Conservation (phyloP, 768 basidiomycete species). For the Naganishia kalamii region DNA sequence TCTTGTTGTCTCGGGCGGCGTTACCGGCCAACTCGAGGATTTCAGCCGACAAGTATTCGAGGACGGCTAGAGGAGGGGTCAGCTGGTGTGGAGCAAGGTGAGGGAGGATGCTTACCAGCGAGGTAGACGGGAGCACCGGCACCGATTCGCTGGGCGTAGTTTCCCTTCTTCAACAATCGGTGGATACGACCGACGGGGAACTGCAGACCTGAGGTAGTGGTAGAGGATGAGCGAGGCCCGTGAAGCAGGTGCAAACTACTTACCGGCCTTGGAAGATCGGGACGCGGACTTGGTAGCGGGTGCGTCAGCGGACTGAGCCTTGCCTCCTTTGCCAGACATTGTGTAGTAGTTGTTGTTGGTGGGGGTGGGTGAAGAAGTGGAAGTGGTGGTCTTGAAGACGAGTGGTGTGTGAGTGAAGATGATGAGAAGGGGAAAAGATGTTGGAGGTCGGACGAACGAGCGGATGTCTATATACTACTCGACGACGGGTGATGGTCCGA, state of each 20-base stretch:
- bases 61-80: slow-evolving; percentile 53
- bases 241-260: slow-evolving; percentile 48
- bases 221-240: slow-evolving; percentile 25
- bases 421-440: slow-evolving; percentile 18
- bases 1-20: slow-evolving; percentile 72
- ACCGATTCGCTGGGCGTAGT: slow-evolving; percentile 81
- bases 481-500: too few relatives aligned
- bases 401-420: slow-evolving; percentile 23
- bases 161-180: slow-evolving; percentile 78
- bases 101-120: slow-evolving; percentile 46
- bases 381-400: slow-evolving; percentile 22
- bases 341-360: slow-evolving; percentile 28
- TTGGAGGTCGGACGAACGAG: neutral
- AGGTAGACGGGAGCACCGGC: slow-evolving; percentile 88
- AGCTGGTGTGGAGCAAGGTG: neutral
- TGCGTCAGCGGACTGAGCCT: slow-evolving; percentile 47
- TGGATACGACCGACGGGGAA: slow-evolving; percentile 91
- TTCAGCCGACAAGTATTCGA: slow-evolving; percentile 87
- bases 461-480: neutral
- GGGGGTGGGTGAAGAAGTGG: slow-evolving; percentile 20
- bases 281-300: slow-evolving; percentile 55
- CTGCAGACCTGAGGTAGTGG: slow-evolving; percentile 51
- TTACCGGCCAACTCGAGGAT: slow-evolving; percentile 84
- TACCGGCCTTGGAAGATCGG: slow-evolving; percentile 56
- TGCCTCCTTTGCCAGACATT: slow-evolving; percentile 50